phyloP scores from a whole-genome alignment of 2,329 filamentous ascomycete genomes.

The Sarocladiaceae sp. region DNA sequence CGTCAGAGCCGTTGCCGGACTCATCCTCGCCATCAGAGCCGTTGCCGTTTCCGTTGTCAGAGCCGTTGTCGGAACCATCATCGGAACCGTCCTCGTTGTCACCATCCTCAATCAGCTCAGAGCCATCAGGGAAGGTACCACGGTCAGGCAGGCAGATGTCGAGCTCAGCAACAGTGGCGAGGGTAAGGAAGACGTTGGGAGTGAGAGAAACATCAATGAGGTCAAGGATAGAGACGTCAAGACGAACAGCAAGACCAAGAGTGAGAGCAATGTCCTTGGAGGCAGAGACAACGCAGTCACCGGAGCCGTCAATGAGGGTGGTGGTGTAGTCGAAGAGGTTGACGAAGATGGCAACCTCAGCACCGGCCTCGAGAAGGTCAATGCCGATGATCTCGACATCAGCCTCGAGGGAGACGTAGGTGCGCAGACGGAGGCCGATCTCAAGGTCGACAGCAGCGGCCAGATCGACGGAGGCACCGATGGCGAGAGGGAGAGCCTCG shows the following conservation, averaged over 20 bases:
- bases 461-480: conserved; percentile 21
- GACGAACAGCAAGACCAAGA: conserved; percentile 19
- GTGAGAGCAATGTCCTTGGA: conserved; percentile 18
- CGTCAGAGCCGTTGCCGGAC: background rate
- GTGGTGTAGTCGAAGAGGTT: conserved; percentile 52
- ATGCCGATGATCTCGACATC: conserved; percentile 22
- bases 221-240: conserved; percentile 20
- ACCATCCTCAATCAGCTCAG: background rate
- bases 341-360: conserved; percentile 42
- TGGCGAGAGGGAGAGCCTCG: conserved; percentile 20
- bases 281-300: conserved; percentile 28
- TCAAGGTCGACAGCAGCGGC: conserved; percentile 42
- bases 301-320: conserved; percentile 29
- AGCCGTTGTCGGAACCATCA: background rate
- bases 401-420: conserved; percentile 37
- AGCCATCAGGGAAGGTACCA: conserved; percentile 13
- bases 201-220: conserved; percentile 33
- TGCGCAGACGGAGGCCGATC: conserved; percentile 46
- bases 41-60: background rate
- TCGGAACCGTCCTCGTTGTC: background rate
- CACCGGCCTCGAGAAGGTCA: conserved; percentile 33
- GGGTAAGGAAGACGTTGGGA: conserved; percentile 35
- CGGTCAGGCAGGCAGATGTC: conserved; percentile 17
- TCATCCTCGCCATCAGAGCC: background rate
- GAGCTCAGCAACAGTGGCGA: conserved; percentile 20